These are phyloP conservation scores for Trifolium dubium DNA, from an alignment of 306 rosid genomes.

Conservation along the genomic window DNA sequence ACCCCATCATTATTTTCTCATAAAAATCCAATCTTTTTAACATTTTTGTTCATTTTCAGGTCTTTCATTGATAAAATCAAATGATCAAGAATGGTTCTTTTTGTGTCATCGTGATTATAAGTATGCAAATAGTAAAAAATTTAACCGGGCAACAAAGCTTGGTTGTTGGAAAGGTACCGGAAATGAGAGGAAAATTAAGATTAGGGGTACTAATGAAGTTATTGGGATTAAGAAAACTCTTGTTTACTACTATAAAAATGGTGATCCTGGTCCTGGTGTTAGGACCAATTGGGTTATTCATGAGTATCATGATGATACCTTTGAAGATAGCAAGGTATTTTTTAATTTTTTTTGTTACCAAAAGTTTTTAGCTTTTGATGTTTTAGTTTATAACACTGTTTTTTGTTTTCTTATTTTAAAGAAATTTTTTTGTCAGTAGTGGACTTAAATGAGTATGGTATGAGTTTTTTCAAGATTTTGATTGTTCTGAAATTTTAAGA, in stretches of 20 bases:
- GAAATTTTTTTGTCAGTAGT: neutral
- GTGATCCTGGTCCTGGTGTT: constrained; percentile 45
- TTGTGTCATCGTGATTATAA: constrained; percentile 50
- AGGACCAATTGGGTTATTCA: constrained; percentile 70
- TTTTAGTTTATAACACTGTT: neutral
- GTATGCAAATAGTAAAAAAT: constrained; percentile 38
- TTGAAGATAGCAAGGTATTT: constrained; percentile 48
- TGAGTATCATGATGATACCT: constrained; percentile 51
- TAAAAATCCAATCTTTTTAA: neutral
- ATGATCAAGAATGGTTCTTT: constrained; percentile 69
- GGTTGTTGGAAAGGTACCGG: constrained; percentile 87
- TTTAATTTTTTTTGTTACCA: constrained; percentile 24
- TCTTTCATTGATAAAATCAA: constrained; percentile 40
- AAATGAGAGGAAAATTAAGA: constrained; percentile 43
- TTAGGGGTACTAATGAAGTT: constrained; percentile 19
- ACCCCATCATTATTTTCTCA: neutral
- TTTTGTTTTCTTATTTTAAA: neutral
- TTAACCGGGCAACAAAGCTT: constrained; percentile 48
- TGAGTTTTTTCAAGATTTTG: neutral
- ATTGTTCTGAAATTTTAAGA: constrained; percentile 5
- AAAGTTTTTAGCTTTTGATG: neutral
- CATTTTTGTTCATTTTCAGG: constrained; percentile 32
- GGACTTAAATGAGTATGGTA: neutral
- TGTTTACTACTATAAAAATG: constrained; percentile 43
- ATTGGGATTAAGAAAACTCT: constrained; percentile 72